Percentiles rank a stretch among this genome's conserved stretches.
phyloP scores from a whole-genome alignment of 805 yeast genomes.

The Metschnikowia rubicola region DNA sequence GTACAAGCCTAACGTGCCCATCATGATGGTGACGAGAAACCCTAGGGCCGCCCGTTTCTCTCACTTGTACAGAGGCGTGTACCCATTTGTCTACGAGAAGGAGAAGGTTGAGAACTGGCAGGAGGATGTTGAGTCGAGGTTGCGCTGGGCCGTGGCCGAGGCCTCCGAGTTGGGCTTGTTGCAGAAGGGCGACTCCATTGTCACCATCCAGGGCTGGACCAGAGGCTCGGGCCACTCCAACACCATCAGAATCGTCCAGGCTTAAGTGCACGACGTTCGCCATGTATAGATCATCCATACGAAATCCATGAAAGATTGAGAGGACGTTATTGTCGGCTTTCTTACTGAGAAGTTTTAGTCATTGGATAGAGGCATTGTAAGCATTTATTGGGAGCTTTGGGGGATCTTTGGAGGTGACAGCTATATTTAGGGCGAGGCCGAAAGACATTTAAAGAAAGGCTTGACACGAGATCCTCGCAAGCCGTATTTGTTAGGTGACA shows the following conservation, averaged over 20 bases:
- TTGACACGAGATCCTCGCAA: no score
- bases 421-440: no score
- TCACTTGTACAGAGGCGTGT: constrained; percentile 97
- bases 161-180: constrained; percentile 85
- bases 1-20: constrained; percentile 97
- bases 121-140: constrained; percentile 92
- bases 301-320: no score
- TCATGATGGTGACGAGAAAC: constrained; percentile 97
- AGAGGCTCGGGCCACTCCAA: constrained; percentile 98
- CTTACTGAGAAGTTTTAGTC: no score
- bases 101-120: constrained; percentile 80
- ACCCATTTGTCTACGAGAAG: constrained; percentile 84
- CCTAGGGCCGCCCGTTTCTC: constrained; percentile 88
- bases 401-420: no score
- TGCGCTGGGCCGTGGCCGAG: constrained; percentile 87
- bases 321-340: no score
- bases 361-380: no score
- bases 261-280: constrained; percentile 35
- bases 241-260: constrained; percentile 89
- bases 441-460: no score
- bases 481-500: no score
- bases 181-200: constrained; percentile 81
- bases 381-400: no score
- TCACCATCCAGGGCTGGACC: constrained; percentile 98
- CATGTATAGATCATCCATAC: background rate